Base-by-base conservation (phyloP, 495 filamentous ascomycete genomes). In the Chaetomium cochliodes region DNA sequence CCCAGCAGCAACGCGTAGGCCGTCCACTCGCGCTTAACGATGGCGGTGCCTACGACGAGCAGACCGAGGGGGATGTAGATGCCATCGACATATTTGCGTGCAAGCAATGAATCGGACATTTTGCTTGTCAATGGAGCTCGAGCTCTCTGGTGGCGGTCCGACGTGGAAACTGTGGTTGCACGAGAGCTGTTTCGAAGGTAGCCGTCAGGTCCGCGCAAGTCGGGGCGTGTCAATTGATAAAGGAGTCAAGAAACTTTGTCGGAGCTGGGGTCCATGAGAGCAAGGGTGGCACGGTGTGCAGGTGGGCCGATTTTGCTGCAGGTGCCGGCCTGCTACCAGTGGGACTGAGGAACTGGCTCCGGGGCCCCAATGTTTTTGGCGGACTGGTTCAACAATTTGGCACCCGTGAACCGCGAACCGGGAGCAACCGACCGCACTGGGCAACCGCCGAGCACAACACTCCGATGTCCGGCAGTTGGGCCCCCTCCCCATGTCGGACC, bases 51-150 rank as follows among this genome's bases (percentile, higher is more conserved):
- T 25, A 91, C 76, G 57, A 97, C 78, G 44, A 97, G 78, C 42
- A 97, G 82, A 63, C 85, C 88, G n/a, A 89, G 88, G 61, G 93
- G 93, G 69, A 96, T 87, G 73, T 94, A 92, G 68, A 93, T 85
- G 68, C 88, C 88, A 73, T 89, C 86, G 70, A 94, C 73, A 68
- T 81, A 83, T 62, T 73, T 70, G 66, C 70, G 76, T 59, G 80
- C 72, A 23, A 72, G 65, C 23, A 74, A 55, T 15, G 73, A 71
- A 28, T 73, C 70, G 60, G 65, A 30, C 73, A 75, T 75, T 53
- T 52, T 51, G 62, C 56, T n/a, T 9, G 18, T 57, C 12, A 11
- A 22, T 12, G 13, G 42, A 54, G 37, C 39, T 23, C 30, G 11
- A 5, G 30, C 56, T 53, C 11, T 59, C 46, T 15, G 42, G 52